phyloP scores from a whole-genome alignment of 805 yeast genomes.

The Hanseniaspora valbyensis region DNA sequence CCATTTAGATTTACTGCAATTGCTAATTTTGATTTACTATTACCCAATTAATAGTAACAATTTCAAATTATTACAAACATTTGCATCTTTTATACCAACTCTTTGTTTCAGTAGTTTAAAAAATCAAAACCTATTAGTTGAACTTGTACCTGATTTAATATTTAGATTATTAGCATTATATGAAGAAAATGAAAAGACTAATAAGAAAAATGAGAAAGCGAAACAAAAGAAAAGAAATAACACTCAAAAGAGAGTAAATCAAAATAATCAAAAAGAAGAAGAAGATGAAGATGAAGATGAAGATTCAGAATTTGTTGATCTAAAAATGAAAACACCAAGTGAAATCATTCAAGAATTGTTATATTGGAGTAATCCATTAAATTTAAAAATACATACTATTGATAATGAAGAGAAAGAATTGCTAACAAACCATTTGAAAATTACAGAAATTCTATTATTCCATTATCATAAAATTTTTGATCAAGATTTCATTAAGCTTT shows the following conservation, averaged over 20 bases:
- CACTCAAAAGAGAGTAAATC: constrained; percentile 8
- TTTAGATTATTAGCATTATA: constrained; percentile 42
- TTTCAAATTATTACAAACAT: constrained; percentile 60
- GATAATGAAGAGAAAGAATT: not conserved
- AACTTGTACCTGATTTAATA: constrained; percentile 57
- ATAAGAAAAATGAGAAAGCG: constrained; percentile 23
- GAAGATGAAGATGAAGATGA: constrained; percentile 13
- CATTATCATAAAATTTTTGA: constrained; percentile 11
- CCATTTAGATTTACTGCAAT: constrained; percentile 61
- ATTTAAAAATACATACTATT: constrained; percentile 27
- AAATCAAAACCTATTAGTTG: constrained; percentile 58
- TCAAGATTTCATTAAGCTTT: constrained; percentile 6
- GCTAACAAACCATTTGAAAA: constrained; percentile 1
- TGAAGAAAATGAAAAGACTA: constrained; percentile 28
- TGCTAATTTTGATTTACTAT: constrained; percentile 62
- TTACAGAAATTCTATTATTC: constrained; percentile 8
- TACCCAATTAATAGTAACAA: constrained; percentile 54
- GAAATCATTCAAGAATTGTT: constrained; percentile 58
- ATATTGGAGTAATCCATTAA: constrained; percentile 71
- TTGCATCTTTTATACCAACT: constrained; percentile 80
- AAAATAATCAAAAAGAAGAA: not conserved
- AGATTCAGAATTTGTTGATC: not conserved
- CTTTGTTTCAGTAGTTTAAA: constrained; percentile 63
- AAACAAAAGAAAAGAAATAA: constrained; percentile 20
- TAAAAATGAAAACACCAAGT: constrained; percentile 34